Conservation (phyloP, 1,284 basidiomycete genomes). For the Polyporus tsugae region DNA sequence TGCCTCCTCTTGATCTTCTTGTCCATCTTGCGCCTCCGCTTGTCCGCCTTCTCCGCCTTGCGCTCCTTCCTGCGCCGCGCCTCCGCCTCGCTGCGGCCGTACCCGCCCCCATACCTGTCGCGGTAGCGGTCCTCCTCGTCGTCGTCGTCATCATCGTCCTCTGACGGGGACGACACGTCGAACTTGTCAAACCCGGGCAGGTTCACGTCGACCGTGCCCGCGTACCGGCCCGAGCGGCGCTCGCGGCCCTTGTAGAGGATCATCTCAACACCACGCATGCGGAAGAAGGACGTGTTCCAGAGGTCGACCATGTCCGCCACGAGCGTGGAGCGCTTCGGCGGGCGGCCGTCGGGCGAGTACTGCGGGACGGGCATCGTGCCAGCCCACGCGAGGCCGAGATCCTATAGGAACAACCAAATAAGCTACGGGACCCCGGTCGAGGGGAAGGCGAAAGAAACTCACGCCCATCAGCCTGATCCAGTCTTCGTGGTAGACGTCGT, state of each 20-base stretch:
- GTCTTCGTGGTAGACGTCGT: slow-evolving; percentile 79
- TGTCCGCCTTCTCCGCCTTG: slow-evolving; percentile 42
- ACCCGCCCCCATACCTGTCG: slow-evolving; percentile 48
- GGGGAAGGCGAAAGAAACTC: slow-evolving; percentile 31
- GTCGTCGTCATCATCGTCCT: slow-evolving; percentile 44
- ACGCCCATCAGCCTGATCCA: slow-evolving; percentile 82
- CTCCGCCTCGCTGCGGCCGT: slow-evolving; percentile 49
- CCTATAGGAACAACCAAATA: slow-evolving; percentile 49
- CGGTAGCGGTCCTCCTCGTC: slow-evolving; percentile 50
- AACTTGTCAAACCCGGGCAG: slow-evolving; percentile 57
- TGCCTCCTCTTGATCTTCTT: slow-evolving; percentile 67
- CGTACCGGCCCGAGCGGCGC: slow-evolving; percentile 68
- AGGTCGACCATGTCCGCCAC: slow-evolving; percentile 75
- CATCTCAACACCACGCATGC: slow-evolving; percentile 72
- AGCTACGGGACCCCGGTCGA: not conserved
- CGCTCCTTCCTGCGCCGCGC: slow-evolving; percentile 54
- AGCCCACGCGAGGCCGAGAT: slow-evolving; percentile 74
- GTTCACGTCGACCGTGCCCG: slow-evolving; percentile 61
- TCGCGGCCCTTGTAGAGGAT: slow-evolving; percentile 79
- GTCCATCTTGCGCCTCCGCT: slow-evolving; percentile 62
- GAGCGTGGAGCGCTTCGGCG: slow-evolving; percentile 64
- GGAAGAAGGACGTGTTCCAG: slow-evolving; percentile 81
- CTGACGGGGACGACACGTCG: slow-evolving; percentile 42
- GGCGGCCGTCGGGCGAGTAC: slow-evolving; percentile 51
- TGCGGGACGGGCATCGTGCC: slow-evolving; percentile 72